A percentile compares a stretch with the other conserved stretches of the same genome.
phyloP scores from a whole-genome alignment of 352 stramenopile species.

The Plasmopara halstedii region DNA sequence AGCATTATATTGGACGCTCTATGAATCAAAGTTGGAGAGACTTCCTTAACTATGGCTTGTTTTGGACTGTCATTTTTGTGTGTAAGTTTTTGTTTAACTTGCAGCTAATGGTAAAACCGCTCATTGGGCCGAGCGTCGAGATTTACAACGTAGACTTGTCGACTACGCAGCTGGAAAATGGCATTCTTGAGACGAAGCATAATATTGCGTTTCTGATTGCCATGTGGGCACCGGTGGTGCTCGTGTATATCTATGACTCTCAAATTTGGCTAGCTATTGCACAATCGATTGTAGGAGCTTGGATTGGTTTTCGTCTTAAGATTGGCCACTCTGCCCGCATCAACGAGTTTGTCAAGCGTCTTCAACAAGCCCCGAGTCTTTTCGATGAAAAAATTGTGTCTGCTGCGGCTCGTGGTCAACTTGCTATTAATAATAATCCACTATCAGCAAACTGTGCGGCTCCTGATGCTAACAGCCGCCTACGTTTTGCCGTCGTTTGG shows the following conservation, averaged over 20 bases:
- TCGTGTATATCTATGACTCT: slow-evolving; percentile 84
- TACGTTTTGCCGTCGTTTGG: slow-evolving; percentile 85
- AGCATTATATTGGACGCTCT: slow-evolving; percentile 77
- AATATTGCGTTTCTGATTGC: slow-evolving; percentile 74
- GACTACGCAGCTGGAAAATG: slow-evolving; percentile 31
- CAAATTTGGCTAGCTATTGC: slow-evolving; percentile 85
- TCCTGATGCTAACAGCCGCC: slow-evolving; percentile 65
- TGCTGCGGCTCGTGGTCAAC: slow-evolving; percentile 49
- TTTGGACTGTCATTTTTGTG: slow-evolving; percentile 77
- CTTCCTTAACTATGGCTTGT: slow-evolving; percentile 58
- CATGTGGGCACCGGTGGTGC: slow-evolving; percentile 71
- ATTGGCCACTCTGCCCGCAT: slow-evolving; percentile 79
- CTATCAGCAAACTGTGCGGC: slow-evolving; percentile 45
- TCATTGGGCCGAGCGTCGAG: slow-evolving; percentile 94
- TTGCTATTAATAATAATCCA: slow-evolving; percentile 53
- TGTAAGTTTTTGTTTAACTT: slow-evolving; percentile 98
- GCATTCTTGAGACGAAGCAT: slow-evolving; percentile 61
- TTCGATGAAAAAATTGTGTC: slow-evolving; percentile 82
- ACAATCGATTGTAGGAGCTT: slow-evolving; percentile 63
- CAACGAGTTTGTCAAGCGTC: slow-evolving; percentile 57
- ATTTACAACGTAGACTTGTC: slow-evolving; percentile 82
- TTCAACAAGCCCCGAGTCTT: slow-evolving; percentile 51
- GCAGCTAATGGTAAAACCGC: slow-evolving; percentile 94
- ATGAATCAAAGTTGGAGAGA: slow-evolving; percentile 68
- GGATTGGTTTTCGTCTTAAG: slow-evolving; percentile 71